These are phyloP conservation scores for Paulownia fortunei DNA, from an alignment of 257 asterid species.

Conservation along the genomic window DNA sequence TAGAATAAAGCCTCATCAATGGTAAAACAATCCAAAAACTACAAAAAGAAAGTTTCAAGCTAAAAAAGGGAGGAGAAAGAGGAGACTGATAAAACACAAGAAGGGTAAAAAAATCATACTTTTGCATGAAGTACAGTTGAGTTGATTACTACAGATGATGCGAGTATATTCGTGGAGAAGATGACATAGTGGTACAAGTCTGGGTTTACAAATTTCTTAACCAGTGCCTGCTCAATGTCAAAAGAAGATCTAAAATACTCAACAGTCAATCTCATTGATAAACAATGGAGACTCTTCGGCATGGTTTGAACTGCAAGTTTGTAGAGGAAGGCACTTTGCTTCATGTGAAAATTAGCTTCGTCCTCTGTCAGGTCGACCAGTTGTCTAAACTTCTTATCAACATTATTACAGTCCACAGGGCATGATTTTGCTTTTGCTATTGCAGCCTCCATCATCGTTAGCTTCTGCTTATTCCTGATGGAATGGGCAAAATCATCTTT, in stretches of 20 bases:
- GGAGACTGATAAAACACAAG: conserved; percentile 15
- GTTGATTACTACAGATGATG: conserved; percentile 87
- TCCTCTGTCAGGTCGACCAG: conserved; percentile 94
- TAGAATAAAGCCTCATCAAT: conserved; percentile 33
- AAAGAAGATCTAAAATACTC: conserved; percentile 80
- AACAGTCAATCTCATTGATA: conserved; percentile 90
- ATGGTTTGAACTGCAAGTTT: conserved; percentile 95
- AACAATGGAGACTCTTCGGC: conserved; percentile 97
- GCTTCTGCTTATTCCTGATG: conserved; percentile 68
- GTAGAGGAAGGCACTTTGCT: conserved; percentile 97
- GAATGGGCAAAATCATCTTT: conserved; percentile 35
- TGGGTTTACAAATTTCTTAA: conserved; percentile 66
- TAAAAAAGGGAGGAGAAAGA: background rate
- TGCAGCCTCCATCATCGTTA: conserved; percentile 73
- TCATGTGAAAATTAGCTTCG: conserved; percentile 92
- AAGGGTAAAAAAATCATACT: conserved; percentile 51
- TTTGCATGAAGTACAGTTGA: conserved; percentile 78
- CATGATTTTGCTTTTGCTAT: conserved; percentile 76
- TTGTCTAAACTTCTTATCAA: conserved; percentile 96
- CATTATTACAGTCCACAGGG: conserved; percentile 89
- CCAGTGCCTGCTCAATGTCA: conserved; percentile 56
- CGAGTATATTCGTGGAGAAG: conserved; percentile 86
- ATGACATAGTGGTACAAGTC: conserved; percentile 78
- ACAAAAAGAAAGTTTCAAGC: conserved; percentile 11
- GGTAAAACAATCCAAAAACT: conserved; percentile 14